Conservation (phyloP, 345 rosid genomes). For the Eucalyptus microcorys region DNA sequence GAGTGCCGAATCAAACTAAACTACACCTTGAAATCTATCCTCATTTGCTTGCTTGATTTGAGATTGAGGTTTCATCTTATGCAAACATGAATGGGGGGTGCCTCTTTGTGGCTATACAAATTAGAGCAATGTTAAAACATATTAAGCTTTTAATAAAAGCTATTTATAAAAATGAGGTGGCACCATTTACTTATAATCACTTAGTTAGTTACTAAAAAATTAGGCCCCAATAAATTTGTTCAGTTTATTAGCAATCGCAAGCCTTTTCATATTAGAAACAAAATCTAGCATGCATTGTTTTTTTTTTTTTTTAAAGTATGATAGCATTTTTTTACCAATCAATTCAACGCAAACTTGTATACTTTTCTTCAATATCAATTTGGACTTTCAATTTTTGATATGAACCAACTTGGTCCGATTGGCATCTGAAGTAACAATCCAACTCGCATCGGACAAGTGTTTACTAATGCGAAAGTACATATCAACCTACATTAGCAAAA, state of each 20-base stretch:
- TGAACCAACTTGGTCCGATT: not conserved
- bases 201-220: too few species aligned
- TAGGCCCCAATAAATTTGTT: too few species aligned
- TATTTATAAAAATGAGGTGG: too few species aligned
- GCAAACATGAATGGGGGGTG: not conserved
- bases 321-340: not conserved
- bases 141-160: not conserved
- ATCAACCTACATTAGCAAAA: too few species aligned
- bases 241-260: too few species aligned
- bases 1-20: too few species aligned
- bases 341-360: not conserved
- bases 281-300: not conserved
- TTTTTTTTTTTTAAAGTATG: not conserved
- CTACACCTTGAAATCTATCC: too few species aligned
- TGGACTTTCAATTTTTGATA: not conserved
- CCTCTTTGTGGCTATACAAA: not conserved
- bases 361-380: too few species aligned
- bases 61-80: not conserved
- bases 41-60: not conserved
- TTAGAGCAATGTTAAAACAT: not conserved
- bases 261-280: not conserved
- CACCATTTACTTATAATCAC: too few species aligned
- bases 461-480: too few species aligned
- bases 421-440: too few species aligned
- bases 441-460: too few species aligned